Conservation (phyloP, 2,329 filamentous ascomycete genomes). For the Aspergillus proliferans region DNA sequence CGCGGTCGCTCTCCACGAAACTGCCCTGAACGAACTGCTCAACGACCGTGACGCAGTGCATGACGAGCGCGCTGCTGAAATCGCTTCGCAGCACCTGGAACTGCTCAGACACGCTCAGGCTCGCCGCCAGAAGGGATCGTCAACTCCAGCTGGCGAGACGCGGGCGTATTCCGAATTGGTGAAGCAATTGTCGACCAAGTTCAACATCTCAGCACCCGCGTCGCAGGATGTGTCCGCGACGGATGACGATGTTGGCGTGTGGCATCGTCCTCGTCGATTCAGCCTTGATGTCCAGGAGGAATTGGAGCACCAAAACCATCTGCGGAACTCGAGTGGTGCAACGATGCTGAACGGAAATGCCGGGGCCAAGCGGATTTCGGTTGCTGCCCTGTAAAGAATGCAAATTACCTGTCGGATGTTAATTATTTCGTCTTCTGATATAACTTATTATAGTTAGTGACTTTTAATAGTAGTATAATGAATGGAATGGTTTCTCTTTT, state of each 20-base stretch:
- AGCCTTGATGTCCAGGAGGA: slow-evolving; percentile 27
- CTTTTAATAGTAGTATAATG: too few species aligned
- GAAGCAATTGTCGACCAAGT: slow-evolving; percentile 22
- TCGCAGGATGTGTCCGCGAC: slow-evolving; percentile 14
- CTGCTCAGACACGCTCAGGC: slow-evolving; percentile 23
- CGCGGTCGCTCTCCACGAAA: slow-evolving; percentile 26
- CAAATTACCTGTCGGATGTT: not conserved
- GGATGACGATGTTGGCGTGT: slow-evolving; percentile 24
- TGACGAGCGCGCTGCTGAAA: slow-evolving; percentile 16
- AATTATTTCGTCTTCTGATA: not conserved
- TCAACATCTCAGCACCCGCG: slow-evolving; percentile 19
- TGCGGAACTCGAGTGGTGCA: slow-evolving; percentile 24
- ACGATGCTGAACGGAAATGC: slow-evolving; percentile 22
- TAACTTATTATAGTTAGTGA: too few species aligned
- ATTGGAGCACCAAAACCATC: slow-evolving; percentile 23
- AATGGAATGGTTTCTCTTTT: too few species aligned
- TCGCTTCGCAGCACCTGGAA: slow-evolving; percentile 25
- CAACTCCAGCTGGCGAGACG: slow-evolving; percentile 8
- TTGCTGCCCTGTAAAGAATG: slow-evolving; percentile 12
- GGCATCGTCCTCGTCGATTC: slow-evolving; percentile 27
- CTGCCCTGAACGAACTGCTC: slow-evolving; percentile 23
- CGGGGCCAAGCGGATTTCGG: slow-evolving; percentile 17
- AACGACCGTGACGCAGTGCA: slow-evolving; percentile 17
- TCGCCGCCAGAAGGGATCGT: slow-evolving; percentile 15
- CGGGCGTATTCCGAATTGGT: slow-evolving; percentile 20